A percentile compares a stretch with the other conserved stretches of the same genome.
phyloP scores from a whole-genome alignment of 768 basidiomycete species.

The Russula dissimulans region DNA sequence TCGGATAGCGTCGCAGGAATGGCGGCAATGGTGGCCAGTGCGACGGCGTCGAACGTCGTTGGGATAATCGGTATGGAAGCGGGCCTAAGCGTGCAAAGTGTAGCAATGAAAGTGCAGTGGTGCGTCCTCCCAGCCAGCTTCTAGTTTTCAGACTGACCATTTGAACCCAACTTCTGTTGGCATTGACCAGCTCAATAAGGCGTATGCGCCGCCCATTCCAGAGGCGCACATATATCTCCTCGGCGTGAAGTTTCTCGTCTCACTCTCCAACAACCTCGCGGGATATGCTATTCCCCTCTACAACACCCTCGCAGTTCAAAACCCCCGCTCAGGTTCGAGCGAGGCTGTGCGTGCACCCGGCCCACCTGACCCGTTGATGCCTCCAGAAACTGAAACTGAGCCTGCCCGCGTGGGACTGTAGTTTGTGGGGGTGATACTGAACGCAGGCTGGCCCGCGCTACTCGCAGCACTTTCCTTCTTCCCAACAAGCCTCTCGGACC shows the following conservation, averaged over 20 bases:
- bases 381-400: constrained; percentile 43
- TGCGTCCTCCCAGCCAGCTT: constrained; percentile 27
- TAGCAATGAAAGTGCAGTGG: constrained; percentile 90
- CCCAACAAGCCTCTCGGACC: constrained; percentile 83
- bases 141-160: not conserved
- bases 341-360: constrained; percentile 62
- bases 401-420: constrained; percentile 47
- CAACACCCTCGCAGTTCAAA: constrained; percentile 55
- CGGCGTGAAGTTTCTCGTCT: constrained; percentile 77
- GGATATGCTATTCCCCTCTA: constrained; percentile 69
- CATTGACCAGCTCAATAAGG: constrained; percentile 97
- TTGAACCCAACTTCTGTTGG: constrained; percentile 30
- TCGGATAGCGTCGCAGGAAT: constrained; percentile 22
- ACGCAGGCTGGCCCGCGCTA: constrained; percentile 85
- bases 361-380: constrained; percentile 51
- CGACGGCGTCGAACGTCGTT: constrained; percentile 34
- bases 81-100: constrained; percentile 38
- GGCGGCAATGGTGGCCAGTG: constrained; percentile 74
- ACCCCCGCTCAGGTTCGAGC: constrained; percentile 51
- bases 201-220: constrained; percentile 87
- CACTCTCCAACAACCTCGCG: constrained; percentile 80
- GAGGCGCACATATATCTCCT: constrained; percentile 92
- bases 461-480: constrained; percentile 86
- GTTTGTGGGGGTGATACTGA: constrained; percentile 66
- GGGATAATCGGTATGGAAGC: too few relatives aligned